Evolutionary conservation across 495 filamentous ascomycete species (phyloP), one percentile per base, ranked within the genome.

Genomic region (Podospora comata): DNA sequence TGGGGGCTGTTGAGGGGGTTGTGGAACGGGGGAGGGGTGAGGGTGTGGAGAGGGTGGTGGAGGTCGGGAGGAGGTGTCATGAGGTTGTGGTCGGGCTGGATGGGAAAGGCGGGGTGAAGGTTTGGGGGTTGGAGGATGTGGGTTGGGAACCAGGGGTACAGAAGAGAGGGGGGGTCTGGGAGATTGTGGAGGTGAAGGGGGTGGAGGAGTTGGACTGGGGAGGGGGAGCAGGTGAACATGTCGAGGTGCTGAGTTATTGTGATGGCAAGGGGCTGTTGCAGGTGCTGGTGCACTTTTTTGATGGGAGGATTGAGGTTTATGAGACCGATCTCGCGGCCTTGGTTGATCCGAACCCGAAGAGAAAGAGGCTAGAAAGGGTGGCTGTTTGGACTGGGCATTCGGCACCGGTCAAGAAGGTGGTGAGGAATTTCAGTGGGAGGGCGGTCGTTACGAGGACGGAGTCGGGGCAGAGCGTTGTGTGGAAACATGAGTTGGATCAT

Each of bases 51-150:
- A 93, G 96, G 78, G 82, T 98, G 5, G 88, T 93, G 32, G 92
- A 96, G 68, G 87, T 97, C 67, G 92, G 92, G 5, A 94, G 92
- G 65, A 88, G 88, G 28, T 89, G 84, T 62, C 96, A 94, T 0
- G 96, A 99, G 72, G 86, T 98, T 2, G 93, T 92, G 70, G 83
- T 97, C 18, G 88, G 94, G 2, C 82, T 96, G 63, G 94, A 99
- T 78, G 89, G 90, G 20, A 81, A 85, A 53, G 95, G 95, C 4
- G 87, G 89, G 71, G 93, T 98, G 92, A 92, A 91, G 60, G 95
- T 94, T 0, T 97, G 94, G 94, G 96, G 92, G 2, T 75, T 99
- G 65, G 94, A 98, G 76, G 92, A 94, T 74, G 85, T 97, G 27
- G 92, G 93, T 19, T 89, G 86, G 72, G 95, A 92, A 71, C 79